phyloP scores from a whole-genome alignment of 2,329 filamentous ascomycete species.

The Aspergillus jensenii region DNA sequence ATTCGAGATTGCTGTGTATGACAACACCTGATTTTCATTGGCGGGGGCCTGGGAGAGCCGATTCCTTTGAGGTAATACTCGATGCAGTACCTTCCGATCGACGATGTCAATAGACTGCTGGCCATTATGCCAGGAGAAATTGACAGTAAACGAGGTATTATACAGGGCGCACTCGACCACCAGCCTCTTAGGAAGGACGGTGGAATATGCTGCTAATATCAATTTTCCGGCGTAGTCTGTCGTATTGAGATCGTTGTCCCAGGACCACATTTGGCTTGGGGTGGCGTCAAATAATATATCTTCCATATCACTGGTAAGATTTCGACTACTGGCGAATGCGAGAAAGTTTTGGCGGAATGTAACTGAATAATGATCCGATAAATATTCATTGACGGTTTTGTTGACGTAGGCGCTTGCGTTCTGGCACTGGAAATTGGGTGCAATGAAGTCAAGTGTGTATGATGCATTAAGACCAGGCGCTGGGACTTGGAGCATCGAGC shows the following conservation, averaged over 20 bases:
- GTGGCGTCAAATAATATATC: too few species aligned
- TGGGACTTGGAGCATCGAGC: neutral
- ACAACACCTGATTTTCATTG: neutral
- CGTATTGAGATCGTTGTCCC: too few species aligned
- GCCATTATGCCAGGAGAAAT: neutral
- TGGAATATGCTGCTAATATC: neutral
- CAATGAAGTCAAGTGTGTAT: neutral
- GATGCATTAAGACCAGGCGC: neutral
- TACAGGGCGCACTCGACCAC: constrained; percentile 5
- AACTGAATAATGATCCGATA: too few species aligned
- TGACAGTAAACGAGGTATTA: neutral
- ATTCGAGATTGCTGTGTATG: neutral
- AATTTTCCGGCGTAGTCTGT: neutral
- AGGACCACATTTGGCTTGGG: too few species aligned
- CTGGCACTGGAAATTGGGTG: neutral
- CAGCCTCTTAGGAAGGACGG: neutral
- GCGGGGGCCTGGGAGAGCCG: neutral
- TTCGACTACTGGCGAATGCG: too few species aligned
- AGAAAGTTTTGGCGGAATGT: too few species aligned
- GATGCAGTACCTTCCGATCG: neutral
- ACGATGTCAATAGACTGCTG: neutral
- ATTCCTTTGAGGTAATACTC: neutral
- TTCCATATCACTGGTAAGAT: too few species aligned
- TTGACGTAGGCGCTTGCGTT: neutral
- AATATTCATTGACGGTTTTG: neutral